Evolutionary conservation across 2,329 filamentous ascomycete species (phyloP).

Genomic region (Apiospora koreana): DNA sequence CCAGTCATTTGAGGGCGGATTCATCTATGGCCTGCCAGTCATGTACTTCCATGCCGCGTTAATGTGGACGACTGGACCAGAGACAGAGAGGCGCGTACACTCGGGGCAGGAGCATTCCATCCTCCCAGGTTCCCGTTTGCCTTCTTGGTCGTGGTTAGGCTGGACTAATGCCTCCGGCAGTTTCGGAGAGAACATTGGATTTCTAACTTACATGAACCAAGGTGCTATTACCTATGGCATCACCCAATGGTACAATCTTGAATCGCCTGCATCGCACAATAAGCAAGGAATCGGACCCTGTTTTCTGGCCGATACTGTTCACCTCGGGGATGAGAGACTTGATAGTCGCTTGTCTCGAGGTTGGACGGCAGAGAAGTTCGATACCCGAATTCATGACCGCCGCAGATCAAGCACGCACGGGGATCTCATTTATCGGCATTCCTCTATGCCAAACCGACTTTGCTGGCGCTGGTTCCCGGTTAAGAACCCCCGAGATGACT

Average conservation of each 20-base stretch:
- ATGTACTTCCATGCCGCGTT: neutral
- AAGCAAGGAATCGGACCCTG: neutral
- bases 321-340: neutral
- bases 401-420: rapidly evolving
- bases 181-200: neutral
- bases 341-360: neutral
- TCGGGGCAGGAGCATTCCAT: neutral
- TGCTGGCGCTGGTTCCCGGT: neutral
- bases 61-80: no score
- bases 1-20: neutral
- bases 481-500: rapidly evolving
- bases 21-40: neutral
- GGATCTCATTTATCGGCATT: neutral
- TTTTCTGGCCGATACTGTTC: neutral
- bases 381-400: neutral
- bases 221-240: neutral
- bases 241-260: neutral
- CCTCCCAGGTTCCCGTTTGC: neutral
- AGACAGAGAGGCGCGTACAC: neutral
- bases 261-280: neutral
- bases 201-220: no score
- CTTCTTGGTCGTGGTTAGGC: neutral
- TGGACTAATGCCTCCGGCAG: neutral
- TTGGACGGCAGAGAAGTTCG: neutral
- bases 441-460: neutral